These are phyloP conservation scores for Botryotinia calthae DNA, from an alignment of 2,329 filamentous ascomycete species.

Conservation along the genomic window DNA sequence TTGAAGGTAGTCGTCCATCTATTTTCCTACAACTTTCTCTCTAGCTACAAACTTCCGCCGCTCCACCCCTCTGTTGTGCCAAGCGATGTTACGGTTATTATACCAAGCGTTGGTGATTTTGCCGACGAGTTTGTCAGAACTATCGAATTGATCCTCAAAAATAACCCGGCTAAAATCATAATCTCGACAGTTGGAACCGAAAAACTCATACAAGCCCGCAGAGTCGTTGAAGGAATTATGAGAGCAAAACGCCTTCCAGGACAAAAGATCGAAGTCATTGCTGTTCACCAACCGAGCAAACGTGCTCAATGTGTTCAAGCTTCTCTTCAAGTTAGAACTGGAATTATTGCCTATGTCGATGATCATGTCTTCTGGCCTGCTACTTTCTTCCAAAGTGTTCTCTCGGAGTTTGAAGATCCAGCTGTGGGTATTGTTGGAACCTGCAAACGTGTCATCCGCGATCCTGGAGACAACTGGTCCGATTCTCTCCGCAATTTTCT, in stretches of 20 bases:
- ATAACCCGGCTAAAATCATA: slow-evolving; percentile 25
- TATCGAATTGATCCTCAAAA: slow-evolving; percentile 22
- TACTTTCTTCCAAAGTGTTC: slow-evolving; percentile 25
- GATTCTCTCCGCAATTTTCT: slow-evolving; percentile 49
- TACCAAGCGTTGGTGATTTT: slow-evolving; percentile 27
- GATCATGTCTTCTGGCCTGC: slow-evolving; percentile 30
- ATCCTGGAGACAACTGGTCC: slow-evolving; percentile 24
- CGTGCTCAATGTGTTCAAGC: slow-evolving; percentile 26
- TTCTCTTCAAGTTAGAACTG: slow-evolving; percentile 21
- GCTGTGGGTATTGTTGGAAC: slow-evolving; percentile 55
- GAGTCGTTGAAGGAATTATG: not conserved
- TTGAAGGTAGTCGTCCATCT: slow-evolving; percentile 29
- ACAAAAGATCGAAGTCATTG: slow-evolving; percentile 7
- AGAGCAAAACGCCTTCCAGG: not conserved
- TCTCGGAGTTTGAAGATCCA: slow-evolving; percentile 30
- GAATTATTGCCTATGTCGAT: slow-evolving; percentile 26
- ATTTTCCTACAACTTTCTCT: slow-evolving; percentile 23
- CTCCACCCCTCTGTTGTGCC: slow-evolving; percentile 16
- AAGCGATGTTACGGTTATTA: slow-evolving; percentile 31
- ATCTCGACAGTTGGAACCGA: slow-evolving; percentile 25
- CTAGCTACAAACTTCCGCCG: not conserved
- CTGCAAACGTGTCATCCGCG: slow-evolving; percentile 52
- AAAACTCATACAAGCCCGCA: slow-evolving; percentile 6
- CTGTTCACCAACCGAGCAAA: slow-evolving; percentile 21
- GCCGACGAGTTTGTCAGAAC: slow-evolving; percentile 21